Percentiles rank a stretch among this genome's conserved stretches.
Conservation (phyloP, 768 basidiomycete genomes). For the Termitomyces sp. region DNA sequence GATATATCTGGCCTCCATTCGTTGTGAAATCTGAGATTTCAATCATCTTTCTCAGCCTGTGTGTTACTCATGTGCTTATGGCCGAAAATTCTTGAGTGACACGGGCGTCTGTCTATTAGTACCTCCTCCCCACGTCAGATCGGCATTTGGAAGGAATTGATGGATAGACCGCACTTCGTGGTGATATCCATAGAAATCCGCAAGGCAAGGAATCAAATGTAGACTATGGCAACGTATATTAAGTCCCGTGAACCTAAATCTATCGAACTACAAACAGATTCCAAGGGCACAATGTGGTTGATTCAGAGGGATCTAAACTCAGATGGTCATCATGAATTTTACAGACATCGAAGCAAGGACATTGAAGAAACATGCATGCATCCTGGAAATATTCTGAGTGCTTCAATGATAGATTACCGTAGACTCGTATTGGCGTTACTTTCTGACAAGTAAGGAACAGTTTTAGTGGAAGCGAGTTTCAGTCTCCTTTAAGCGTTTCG, state of each 20-base stretch:
- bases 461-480: no score
- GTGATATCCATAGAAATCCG: background rate
- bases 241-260: background rate
- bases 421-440: background rate
- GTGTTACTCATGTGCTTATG: background rate
- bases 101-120: background rate
- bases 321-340: constrained; percentile 5
- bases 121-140: background rate
- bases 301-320: background rate
- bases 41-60: background rate
- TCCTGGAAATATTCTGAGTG: background rate
- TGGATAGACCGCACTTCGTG: background rate
- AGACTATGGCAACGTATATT: background rate
- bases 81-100: background rate
- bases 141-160: background rate
- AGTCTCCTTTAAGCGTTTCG: background rate
- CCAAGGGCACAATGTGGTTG: background rate
- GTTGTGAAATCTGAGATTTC: background rate
- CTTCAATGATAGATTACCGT: background rate
- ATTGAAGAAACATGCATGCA: background rate
- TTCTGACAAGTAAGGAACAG: background rate
- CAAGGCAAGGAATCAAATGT: background rate
- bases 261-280: background rate
- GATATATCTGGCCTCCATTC: background rate
- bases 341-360: constrained; percentile 1